Conservation (phyloP, 2,329 filamentous ascomycete genomes). For the Nigrograna mackinnonii region DNA sequence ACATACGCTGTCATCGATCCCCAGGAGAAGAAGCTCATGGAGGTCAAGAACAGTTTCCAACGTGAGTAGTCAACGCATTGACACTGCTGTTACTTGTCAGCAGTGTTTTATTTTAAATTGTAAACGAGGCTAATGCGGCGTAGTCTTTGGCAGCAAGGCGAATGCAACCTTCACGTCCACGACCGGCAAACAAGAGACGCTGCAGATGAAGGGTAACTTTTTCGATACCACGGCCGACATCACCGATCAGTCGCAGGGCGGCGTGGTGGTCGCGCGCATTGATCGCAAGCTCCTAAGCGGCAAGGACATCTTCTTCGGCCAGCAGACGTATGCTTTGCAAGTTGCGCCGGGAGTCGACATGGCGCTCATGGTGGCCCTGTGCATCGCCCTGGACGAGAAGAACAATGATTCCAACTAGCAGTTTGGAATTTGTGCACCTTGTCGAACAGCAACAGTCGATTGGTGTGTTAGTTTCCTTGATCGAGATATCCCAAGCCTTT, state of each 20-base stretch:
- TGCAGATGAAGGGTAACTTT: constrained; percentile 64
- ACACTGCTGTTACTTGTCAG: too few relatives aligned
- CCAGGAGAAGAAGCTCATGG: constrained; percentile 52
- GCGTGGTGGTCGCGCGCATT: constrained; percentile 61
- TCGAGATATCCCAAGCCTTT: too few relatives aligned
- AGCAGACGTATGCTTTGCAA: constrained; percentile 68
- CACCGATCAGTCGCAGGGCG: constrained; percentile 48
- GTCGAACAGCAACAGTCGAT: too few relatives aligned
- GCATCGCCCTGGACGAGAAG: constrained; percentile 70
- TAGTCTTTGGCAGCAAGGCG: constrained; percentile 60
- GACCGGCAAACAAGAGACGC: constrained; percentile 24
- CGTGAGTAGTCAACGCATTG: too few relatives aligned
- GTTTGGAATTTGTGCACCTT: too few relatives aligned
- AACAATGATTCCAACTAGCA: too few relatives aligned
- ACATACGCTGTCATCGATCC: constrained; percentile 57
- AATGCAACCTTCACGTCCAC: constrained; percentile 57
- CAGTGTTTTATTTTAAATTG: too few relatives aligned
- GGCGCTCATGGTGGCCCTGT: constrained; percentile 67
- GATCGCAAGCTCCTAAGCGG: constrained; percentile 61
- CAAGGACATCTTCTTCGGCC: constrained; percentile 60
- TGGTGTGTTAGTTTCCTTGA: too few relatives aligned
- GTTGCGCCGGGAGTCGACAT: constrained; percentile 69
- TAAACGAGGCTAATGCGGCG: too few relatives aligned
- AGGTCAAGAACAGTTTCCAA: constrained; percentile 59
- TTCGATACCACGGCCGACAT: constrained; percentile 63